Percentiles rank a stretch among this genome's conserved stretches.
Conservation (phyloP, 306 rosid genomes). For the Cucurbita ficifolia region DNA sequence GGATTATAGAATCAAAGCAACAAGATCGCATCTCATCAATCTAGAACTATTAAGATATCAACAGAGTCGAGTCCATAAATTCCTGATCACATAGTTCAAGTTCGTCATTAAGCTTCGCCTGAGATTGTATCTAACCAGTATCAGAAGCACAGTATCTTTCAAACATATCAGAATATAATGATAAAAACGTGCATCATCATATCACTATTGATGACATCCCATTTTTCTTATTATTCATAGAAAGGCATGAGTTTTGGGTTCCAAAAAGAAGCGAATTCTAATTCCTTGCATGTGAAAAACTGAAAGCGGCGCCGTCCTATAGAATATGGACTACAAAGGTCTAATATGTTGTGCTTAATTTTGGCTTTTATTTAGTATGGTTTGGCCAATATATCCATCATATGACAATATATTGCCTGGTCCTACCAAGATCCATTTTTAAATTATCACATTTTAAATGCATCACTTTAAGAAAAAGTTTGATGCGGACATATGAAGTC, state of each 20-base stretch:
- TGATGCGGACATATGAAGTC: neutral
- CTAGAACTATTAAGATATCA: neutral
- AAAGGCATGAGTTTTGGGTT: constrained; percentile 7
- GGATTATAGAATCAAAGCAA: neutral
- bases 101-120: neutral
- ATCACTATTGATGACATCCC: neutral
- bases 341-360: neutral
- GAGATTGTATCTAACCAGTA: neutral
- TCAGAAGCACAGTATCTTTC: neutral
- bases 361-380: neutral
- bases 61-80: neutral
- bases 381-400: neutral
- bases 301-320: neutral
- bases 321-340: neutral
- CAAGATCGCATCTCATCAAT: neutral
- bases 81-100: neutral
- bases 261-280: neutral
- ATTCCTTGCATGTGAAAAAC: neutral
- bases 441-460: neutral
- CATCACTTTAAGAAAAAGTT: neutral
- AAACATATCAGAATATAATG: neutral
- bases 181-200: neutral
- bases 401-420: neutral
- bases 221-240: neutral
- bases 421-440: neutral